These are phyloP conservation scores for Chamaenerion angustifolium DNA, from an alignment of 345 rosid species.

Conservation along the genomic window DNA sequence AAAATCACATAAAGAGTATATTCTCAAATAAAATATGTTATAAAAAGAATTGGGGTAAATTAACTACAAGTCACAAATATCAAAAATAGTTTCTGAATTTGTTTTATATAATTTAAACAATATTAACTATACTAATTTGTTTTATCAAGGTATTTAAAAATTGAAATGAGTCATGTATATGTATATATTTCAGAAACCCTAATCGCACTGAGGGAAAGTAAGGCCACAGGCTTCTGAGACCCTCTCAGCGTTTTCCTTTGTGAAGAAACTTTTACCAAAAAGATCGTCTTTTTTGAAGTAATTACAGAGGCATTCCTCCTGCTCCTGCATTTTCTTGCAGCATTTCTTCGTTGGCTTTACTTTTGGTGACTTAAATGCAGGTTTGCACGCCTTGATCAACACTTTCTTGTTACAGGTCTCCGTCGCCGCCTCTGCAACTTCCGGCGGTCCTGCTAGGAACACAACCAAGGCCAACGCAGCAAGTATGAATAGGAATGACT, in stretches of 20 bases:
- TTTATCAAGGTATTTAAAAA: too few species aligned
- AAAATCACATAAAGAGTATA: too few species aligned
- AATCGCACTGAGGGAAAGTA: not conserved
- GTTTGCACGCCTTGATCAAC: constrained; percentile 3
- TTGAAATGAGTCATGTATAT: too few species aligned
- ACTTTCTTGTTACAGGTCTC: not conserved
- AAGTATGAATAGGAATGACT: not conserved
- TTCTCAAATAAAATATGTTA: too few species aligned
- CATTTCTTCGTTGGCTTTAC: not conserved
- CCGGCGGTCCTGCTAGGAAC: not conserved
- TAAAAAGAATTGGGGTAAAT: too few species aligned
- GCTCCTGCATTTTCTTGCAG: constrained; percentile 7
- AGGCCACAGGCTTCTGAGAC: not conserved
- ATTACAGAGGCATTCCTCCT: constrained; percentile 8
- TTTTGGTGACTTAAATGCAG: not conserved
- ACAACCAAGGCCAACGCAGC: not conserved
- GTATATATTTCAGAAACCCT: too few species aligned
- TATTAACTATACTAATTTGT: too few species aligned
- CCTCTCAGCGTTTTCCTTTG: not conserved
- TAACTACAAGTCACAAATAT: too few species aligned
- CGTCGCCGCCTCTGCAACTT: not conserved
- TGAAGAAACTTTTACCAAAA: not conserved
- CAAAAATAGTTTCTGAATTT: too few species aligned
- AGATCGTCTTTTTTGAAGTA: constrained; percentile 2
- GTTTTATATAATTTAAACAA: too few species aligned